A percentile compares a stretch with the other conserved stretches of the same genome.
Conservation (phyloP, 768 basidiomycete species). For the Lanmaoa pseudosensibilis region DNA sequence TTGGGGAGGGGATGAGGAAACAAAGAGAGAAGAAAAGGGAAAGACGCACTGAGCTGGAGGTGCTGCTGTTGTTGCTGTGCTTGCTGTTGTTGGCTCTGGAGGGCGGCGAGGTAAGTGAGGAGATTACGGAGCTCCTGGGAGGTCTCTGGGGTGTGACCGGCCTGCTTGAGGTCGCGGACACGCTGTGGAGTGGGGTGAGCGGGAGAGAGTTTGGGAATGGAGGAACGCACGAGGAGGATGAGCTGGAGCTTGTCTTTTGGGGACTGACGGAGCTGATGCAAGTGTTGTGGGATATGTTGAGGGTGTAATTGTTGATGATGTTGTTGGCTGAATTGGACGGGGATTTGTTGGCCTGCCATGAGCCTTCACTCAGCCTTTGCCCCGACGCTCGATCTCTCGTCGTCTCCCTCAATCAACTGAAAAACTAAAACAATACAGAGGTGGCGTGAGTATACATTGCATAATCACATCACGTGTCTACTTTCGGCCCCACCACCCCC, state of each 20-base stretch:
- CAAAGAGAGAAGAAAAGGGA: background rate
- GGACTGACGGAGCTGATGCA: slow-evolving; percentile 6
- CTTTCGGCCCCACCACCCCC: slow-evolving; percentile 77
- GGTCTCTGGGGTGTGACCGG: slow-evolving; percentile 47
- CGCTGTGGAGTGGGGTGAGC: slow-evolving; percentile 35
- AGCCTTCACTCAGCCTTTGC: no score
- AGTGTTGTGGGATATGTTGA: slow-evolving; percentile 7
- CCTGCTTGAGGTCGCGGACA: slow-evolving; percentile 40
- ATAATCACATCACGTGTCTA: slow-evolving; percentile 24
- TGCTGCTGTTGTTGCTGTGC: slow-evolving; percentile 31
- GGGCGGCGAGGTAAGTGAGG: slow-evolving; percentile 36
- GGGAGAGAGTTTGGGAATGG: background rate
- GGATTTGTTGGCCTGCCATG: slow-evolving; percentile 27
- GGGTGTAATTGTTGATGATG: slow-evolving; percentile 15
- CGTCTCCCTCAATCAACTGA: slow-evolving; percentile 10
- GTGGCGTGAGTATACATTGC: slow-evolving; percentile 24
- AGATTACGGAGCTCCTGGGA: slow-evolving; percentile 45
- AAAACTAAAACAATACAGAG: slow-evolving; percentile 16
- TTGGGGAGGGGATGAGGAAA: slow-evolving; percentile 32
- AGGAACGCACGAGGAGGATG: slow-evolving; percentile 17
- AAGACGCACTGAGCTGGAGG: slow-evolving; percentile 34
- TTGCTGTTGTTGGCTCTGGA: slow-evolving; percentile 30
- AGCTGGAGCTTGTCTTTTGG: slow-evolving; percentile 29
- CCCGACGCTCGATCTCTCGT: slow-evolving; percentile 13
- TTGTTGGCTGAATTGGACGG: slow-evolving; percentile 26